These are phyloP conservation scores for Cryptosporidium muris DNA, from an alignment of 169 alveolate genomes.

Conservation along the genomic window DNA sequence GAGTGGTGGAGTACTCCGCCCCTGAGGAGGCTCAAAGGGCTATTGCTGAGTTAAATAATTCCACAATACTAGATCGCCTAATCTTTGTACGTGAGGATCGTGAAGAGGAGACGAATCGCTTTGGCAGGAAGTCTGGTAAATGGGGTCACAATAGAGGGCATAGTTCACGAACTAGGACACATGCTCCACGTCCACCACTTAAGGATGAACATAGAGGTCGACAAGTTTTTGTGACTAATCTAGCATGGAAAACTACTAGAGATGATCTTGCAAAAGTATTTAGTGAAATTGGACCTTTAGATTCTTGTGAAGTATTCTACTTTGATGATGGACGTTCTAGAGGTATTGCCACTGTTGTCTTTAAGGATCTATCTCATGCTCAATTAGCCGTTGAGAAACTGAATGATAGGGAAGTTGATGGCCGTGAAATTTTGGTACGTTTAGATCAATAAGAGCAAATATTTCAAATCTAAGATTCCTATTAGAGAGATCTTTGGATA, in stretches of 20 bases:
- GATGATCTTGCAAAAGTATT: conserved; percentile 67
- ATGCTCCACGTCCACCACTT: conserved; percentile 69
- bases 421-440: conserved; percentile 69
- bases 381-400: conserved; percentile 63
- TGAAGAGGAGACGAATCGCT: conserved; percentile 74
- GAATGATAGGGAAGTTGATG: conserved; percentile 68
- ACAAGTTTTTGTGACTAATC: conserved; percentile 57
- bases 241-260: conserved; percentile 69
- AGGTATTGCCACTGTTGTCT: conserved; percentile 67
- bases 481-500: conserved; percentile 11
- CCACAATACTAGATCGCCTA: conserved; percentile 81
- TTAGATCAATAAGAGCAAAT: conserved; percentile 34
- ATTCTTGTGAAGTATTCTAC: conserved; percentile 67
- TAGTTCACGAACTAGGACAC: conserved; percentile 60
- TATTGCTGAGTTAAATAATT: conserved; percentile 80
- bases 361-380: conserved; percentile 50
- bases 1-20: conserved; percentile 83
- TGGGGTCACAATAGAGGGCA: conserved; percentile 46
- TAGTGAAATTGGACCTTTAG: conserved; percentile 67
- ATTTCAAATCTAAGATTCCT: neutral
- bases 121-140: conserved; percentile 50
- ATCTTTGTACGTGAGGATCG: conserved; percentile 86
- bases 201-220: conserved; percentile 57
- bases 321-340: conserved; percentile 68
- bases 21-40: conserved; percentile 84